phyloP scores from a whole-genome alignment of 257 asterid species.

The Cinchona pubescens region DNA sequence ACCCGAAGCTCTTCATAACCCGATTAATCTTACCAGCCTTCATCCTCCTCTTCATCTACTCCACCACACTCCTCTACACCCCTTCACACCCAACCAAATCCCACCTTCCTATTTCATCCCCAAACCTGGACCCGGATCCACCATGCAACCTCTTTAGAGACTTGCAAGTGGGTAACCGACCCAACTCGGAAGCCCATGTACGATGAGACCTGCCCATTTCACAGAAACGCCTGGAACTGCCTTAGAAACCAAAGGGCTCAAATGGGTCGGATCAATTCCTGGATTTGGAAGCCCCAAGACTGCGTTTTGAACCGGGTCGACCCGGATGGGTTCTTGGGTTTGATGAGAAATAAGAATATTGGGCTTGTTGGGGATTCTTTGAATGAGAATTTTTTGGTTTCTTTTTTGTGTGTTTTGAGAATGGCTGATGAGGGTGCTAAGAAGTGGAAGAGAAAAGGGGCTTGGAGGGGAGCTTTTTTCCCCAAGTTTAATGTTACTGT shows the following conservation, averaged over 20 bases:
- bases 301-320: conserved; percentile 72
- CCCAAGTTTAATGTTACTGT: conserved; percentile 87
- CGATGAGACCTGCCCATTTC: conserved; percentile 86
- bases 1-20: conserved; percentile 46
- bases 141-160: conserved; percentile 70
- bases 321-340: conserved; percentile 58
- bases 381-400: conserved; percentile 80
- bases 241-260: conserved; percentile 60
- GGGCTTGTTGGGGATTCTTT: conserved; percentile 96
- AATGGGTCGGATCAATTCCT: conserved; percentile 85
- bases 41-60: conserved; percentile 67
- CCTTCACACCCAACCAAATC: conserved; percentile 17
- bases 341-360: conserved; percentile 71
- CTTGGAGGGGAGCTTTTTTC: conserved; percentile 95
- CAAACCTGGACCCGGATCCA: conserved; percentile 16
- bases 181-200: conserved; percentile 65
- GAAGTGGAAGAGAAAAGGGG: conserved; percentile 96
- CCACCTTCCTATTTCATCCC: conserved; percentile 24
- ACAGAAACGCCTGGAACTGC: conserved; percentile 92
- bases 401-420: conserved; percentile 71
- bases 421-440: conserved; percentile 67
- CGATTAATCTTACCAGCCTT: conserved; percentile 54
- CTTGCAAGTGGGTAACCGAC: conserved; percentile 70
- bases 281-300: conserved; percentile 82
- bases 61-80: conserved; percentile 49